Base-by-base conservation (phyloP, 2,329 filamentous ascomycete species). In the Botryotinia globosa region DNA sequence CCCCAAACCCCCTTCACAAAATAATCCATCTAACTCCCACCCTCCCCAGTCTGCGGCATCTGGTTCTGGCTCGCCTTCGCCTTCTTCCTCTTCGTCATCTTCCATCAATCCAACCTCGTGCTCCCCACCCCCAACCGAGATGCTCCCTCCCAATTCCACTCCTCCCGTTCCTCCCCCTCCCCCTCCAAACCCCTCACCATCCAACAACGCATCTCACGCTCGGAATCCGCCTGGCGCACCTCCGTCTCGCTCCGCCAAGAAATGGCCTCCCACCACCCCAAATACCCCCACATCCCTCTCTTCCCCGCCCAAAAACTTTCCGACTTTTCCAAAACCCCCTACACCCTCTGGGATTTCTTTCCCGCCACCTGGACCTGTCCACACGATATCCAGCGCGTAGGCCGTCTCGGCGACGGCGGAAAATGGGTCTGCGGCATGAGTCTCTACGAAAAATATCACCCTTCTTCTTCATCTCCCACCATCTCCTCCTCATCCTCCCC, bases 351-450 rank as follows among this genome's bases (percentile, higher is more conserved):
- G 81, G 83, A 84, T 74, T 82, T 83, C 75, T 79, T 81, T 34
- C 82, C 81, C 8, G 79, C 83, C 3, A 79, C 81, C 1, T 84
- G 81, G 76, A 80, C 79, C 64, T 84, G 83, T 75, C 83, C 83
- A 5, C 80, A 82, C 71, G 82, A 83, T 45, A 78, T 84, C 25
- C 81, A 83, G 73, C 79, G 83, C 10, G 76, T 84, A 4, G 83
- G 83, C 4, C 76, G 79, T 7, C 74, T 82, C 8, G 83, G 83
- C 44, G 82, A 83, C 56, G 83, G 83, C n/a, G 83, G 83, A 34
- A 84, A 84, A 74, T 83, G 82, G 81, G 80, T 83, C 22, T 84
- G 82, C 75, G 83, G 82, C 54, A 82, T 83, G 80, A 80, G 78
- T 10, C 75, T 78, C n/a, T 82, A 81, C 72, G 81, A 81, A 74